A percentile compares a stretch with the other conserved stretches of the same genome.
Conservation (phyloP, 768 basidiomycete genomes). For the Tephrocybe sp. region DNA sequence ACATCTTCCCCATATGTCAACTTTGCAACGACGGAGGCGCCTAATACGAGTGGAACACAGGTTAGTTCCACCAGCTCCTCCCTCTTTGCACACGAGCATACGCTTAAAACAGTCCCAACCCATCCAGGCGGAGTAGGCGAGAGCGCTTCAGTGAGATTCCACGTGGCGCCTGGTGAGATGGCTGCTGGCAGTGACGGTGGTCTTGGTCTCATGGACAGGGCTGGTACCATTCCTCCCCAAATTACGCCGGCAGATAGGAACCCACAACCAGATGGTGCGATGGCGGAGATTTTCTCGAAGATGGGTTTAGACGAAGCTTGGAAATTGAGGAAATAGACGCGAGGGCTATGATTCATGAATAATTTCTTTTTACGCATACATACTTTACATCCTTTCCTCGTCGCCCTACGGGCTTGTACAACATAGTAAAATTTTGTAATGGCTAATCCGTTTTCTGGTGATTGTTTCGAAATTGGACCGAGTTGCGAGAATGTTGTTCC, state of each 20-base stretch:
- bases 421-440: no score
- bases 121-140: constrained; percentile 43
- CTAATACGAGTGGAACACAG: constrained; percentile 30
- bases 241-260: constrained; percentile 42
- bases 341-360: background rate
- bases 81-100: constrained; percentile 38
- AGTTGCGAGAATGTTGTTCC: no score
- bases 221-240: constrained; percentile 32
- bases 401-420: background rate
- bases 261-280: constrained; percentile 40
- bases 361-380: background rate
- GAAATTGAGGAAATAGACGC: constrained; percentile 43
- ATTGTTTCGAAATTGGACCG: no score
- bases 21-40: constrained; percentile 37
- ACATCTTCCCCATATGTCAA: constrained; percentile 44
- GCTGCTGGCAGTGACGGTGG: constrained; percentile 43
- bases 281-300: constrained; percentile 43
- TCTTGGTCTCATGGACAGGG: constrained; percentile 38
- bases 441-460: no score
- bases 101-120: constrained; percentile 37
- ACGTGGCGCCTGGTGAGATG: constrained; percentile 43
- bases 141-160: constrained; percentile 43
- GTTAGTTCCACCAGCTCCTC: constrained; percentile 42
- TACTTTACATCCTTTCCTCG: background rate
- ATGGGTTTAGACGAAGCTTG: constrained; percentile 44